Evolutionary conservation across 75 land plant species (phyloP).

Genomic region (Picea glauca): DNA sequence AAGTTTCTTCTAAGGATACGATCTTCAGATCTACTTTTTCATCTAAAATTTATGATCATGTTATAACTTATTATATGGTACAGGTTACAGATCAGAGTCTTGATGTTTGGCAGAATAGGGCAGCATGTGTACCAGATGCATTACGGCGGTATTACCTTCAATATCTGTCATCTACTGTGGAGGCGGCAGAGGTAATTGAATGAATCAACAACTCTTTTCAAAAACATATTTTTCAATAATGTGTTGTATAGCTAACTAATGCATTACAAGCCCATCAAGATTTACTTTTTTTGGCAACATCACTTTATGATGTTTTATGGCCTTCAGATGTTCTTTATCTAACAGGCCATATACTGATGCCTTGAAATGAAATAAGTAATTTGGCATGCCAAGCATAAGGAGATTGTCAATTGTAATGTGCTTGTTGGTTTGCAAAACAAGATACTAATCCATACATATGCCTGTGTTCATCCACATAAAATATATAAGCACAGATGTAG

Average conservation of each 20-base stretch:
- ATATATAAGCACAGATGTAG: too few relatives aligned
- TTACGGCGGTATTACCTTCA: constrained; percentile 84
- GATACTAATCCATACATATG: too few relatives aligned
- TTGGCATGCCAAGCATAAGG: too few relatives aligned
- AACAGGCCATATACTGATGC: too few relatives aligned
- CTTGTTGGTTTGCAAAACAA: too few relatives aligned
- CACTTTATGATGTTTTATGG: too few relatives aligned
- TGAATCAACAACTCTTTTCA: background rate
- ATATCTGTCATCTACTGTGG: constrained; percentile 63
- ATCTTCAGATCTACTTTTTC: background rate
- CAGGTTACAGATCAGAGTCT: constrained; percentile 85
- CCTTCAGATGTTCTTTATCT: too few relatives aligned
- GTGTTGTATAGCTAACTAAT: background rate
- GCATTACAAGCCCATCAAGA: too few relatives aligned
- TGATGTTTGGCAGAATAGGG: constrained; percentile 63
- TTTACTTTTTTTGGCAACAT: too few relatives aligned
- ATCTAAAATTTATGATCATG: background rate
- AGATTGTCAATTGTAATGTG: too few relatives aligned
- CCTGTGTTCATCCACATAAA: too few relatives aligned
- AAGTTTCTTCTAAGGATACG: background rate
- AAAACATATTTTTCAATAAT: background rate
- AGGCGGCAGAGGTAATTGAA: constrained; percentile 74
- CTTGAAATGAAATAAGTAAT: too few relatives aligned
- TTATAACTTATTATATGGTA: background rate
- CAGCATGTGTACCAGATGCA: constrained; percentile 84